These are phyloP conservation scores for Pseudopyrenochaeta lycopersici DNA, from an alignment of 2,329 filamentous ascomycete genomes.

Conservation along the genomic window DNA sequence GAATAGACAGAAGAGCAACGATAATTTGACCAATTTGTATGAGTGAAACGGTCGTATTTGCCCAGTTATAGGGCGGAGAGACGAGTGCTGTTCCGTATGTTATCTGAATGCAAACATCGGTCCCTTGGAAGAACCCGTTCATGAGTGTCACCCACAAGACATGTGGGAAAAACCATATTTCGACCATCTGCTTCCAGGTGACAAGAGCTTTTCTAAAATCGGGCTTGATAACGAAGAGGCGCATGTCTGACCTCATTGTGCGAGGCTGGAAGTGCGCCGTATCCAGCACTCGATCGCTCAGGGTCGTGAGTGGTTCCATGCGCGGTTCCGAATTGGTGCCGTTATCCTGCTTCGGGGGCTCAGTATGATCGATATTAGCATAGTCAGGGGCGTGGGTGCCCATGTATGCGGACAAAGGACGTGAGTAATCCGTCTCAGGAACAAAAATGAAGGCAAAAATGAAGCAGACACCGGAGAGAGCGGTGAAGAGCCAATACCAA, in stretches of 20 bases:
- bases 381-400: constrained; percentile 8
- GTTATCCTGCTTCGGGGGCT: neutral
- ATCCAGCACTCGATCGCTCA: constrained; percentile 9
- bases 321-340: neutral
- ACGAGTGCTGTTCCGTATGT: neutral
- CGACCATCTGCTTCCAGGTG: constrained; percentile 15
- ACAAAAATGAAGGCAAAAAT: constrained; percentile 12
- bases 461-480: constrained; percentile 10
- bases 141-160: constrained; percentile 15
- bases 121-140: constrained; percentile 16
- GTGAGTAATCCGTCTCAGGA: constrained; percentile 12
- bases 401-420: constrained; percentile 9
- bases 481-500: constrained; percentile 5
- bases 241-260: constrained; percentile 7
- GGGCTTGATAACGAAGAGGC: constrained; percentile 9
- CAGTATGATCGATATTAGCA: constrained; percentile 3
- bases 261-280: constrained; percentile 1
- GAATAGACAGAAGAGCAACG: constrained; percentile 33
- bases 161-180: constrained; percentile 14
- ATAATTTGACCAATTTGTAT: constrained; percentile 33
- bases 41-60: constrained; percentile 8
- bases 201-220: constrained; percentile 5
- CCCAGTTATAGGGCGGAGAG: constrained; percentile 11
- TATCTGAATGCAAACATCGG: constrained; percentile 10
- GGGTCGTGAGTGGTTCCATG: constrained; percentile 5